phyloP scores from a whole-genome alignment of 1,284 basidiomycete species.

The Ceratobasidium sp. region DNA sequence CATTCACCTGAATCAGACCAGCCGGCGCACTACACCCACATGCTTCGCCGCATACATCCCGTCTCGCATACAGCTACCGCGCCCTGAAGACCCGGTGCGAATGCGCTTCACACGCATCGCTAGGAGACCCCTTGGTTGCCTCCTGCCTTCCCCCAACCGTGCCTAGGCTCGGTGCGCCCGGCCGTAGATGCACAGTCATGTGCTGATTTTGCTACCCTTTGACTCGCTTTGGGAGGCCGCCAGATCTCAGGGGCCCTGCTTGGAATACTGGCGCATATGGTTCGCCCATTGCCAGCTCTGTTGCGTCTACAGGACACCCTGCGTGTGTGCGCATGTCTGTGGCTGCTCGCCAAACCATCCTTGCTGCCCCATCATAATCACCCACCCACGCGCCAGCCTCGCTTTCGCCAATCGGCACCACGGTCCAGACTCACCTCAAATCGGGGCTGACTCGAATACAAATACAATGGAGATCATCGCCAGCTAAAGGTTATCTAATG shows the following conservation, averaged over 20 bases:
- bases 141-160: constrained; percentile 23
- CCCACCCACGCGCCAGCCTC: constrained; percentile 23
- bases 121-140: constrained; percentile 30
- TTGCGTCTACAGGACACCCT: neutral
- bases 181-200: constrained; percentile 32
- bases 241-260: constrained; percentile 5
- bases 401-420: constrained; percentile 16
- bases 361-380: neutral
- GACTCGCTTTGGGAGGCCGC: neutral
- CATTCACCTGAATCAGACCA: constrained; percentile 4
- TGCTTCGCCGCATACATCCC: constrained; percentile 15
- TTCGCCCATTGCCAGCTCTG: constrained; percentile 8
- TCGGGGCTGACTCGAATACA: constrained; percentile 21
- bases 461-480: constrained; percentile 9
- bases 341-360: constrained; percentile 6
- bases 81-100: constrained; percentile 23
- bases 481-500: constrained; percentile 40
- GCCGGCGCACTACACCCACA: constrained; percentile 14
- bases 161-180: constrained; percentile 28
- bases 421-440: constrained; percentile 20
- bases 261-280: neutral
- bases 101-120: constrained; percentile 38
- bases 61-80: constrained; percentile 16
- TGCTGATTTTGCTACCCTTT: constrained; percentile 2
- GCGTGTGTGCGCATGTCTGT: constrained; percentile 1